phyloP scores from a whole-genome alignment of 1,139 yeast genomes.

The Komagataea norvegica region DNA sequence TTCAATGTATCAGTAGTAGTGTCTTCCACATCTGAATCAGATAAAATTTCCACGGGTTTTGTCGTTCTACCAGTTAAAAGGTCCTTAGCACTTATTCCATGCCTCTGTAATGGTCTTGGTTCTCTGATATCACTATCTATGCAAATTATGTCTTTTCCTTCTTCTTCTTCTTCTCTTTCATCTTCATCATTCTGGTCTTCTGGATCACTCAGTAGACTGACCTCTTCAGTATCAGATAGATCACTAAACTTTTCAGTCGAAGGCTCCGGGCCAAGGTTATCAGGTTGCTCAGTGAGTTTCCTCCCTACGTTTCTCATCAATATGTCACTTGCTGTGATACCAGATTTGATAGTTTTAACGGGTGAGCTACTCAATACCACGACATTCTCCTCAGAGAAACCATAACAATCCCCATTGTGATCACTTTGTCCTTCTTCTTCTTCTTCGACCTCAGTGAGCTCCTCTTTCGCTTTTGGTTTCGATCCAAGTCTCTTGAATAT shows the following conservation, averaged over 20 bases:
- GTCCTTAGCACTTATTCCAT: conserved; percentile 5
- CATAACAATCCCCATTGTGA: too few species aligned
- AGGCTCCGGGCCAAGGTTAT: too few species aligned
- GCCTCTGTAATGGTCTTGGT: background rate
- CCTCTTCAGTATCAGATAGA: background rate
- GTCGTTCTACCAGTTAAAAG: conserved; percentile 8
- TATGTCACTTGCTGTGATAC: conserved; percentile 15
- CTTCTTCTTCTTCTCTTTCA: too few species aligned
- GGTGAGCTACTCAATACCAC: conserved; percentile 5
- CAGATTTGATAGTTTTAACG: conserved; percentile 4
- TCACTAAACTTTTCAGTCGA: background rate
- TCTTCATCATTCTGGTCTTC: too few species aligned
- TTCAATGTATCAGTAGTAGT: background rate
- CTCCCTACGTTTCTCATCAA: conserved; percentile 9
- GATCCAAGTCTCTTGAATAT: conserved; percentile 7
- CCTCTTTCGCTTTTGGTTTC: background rate
- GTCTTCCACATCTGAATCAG: conserved; percentile 14
- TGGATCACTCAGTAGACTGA: too few species aligned
- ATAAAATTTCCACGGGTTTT: conserved; percentile 11
- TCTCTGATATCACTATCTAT: background rate
- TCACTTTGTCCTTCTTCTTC: background rate
- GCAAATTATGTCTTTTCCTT: background rate
- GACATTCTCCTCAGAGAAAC: background rate
- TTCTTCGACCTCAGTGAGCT: background rate
- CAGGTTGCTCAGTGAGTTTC: background rate